Conservation (phyloP, 2,329 filamentous ascomycete genomes). For the Orbilia quercus region DNA sequence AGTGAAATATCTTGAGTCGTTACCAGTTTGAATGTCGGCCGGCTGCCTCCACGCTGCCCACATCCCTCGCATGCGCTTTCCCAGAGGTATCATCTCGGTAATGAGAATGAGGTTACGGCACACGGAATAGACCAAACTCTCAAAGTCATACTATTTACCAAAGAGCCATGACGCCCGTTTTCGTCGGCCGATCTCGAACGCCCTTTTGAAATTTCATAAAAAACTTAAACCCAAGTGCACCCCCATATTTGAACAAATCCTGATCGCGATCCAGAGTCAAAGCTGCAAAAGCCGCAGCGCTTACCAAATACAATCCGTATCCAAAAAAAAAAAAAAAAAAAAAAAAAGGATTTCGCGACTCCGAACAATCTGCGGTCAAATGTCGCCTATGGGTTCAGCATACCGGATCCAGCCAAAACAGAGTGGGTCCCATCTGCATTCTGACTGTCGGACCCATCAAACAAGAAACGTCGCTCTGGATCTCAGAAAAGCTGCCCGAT, state of each 20-base stretch:
- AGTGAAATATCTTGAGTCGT: constrained; percentile 5
- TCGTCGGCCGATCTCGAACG: constrained; percentile 34
- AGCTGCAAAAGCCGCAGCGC: constrained; percentile 7
- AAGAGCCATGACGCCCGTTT: constrained; percentile 4
- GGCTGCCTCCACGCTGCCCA: constrained; percentile 26
- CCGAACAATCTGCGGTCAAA: too few species aligned
- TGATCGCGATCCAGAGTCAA: constrained; percentile 21
- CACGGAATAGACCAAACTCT: too few species aligned
- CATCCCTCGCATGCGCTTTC: constrained; percentile 13
- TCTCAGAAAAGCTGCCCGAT: constrained; percentile 53
- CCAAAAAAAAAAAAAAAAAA: constrained; percentile 4
- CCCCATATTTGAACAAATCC: neutral
- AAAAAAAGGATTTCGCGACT: neutral
- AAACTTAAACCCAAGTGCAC: too few species aligned
- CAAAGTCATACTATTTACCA: constrained; percentile 10
- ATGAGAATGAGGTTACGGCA: constrained; percentile 17
- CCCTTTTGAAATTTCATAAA: constrained; percentile 21
- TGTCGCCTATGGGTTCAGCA: constrained; percentile 26
- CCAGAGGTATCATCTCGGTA: neutral
- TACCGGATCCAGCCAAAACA: constrained; percentile 27
- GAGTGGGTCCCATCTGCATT: constrained; percentile 9
- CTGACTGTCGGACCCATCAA: constrained; percentile 21
- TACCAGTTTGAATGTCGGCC: constrained; percentile 17
- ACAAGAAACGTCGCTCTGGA: constrained; percentile 25
- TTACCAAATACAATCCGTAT: constrained; percentile 12